These are phyloP conservation scores for Candida loeiensis DNA, from an alignment of 805 yeast species.

Conservation along the genomic window DNA sequence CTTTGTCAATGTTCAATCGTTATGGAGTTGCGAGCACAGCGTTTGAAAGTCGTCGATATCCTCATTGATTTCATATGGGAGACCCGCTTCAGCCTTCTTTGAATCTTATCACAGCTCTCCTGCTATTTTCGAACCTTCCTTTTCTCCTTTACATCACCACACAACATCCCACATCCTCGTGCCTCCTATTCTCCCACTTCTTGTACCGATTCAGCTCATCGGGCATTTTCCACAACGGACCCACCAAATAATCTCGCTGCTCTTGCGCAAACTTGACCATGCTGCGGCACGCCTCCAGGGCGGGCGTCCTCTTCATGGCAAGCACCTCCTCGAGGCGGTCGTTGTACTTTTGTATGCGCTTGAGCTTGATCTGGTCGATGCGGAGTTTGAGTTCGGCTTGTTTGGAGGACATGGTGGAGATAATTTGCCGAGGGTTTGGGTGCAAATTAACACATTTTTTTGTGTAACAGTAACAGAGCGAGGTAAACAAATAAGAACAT, in stretches of 20 bases:
- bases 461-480: no score
- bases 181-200: slow-evolving; percentile 15
- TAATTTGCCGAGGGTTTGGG: neutral
- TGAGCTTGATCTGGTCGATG: slow-evolving; percentile 54
- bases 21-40: no score
- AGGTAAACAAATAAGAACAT: no score
- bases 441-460: slow-evolving; percentile 2
- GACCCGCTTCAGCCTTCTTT: no score
- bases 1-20: no score
- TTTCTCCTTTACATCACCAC: neutral
- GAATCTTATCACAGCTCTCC: no score
- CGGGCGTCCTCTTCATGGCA: slow-evolving; percentile 45
- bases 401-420: slow-evolving; percentile 5
- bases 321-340: slow-evolving; percentile 49
- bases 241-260: slow-evolving; percentile 47
- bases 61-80: no score
- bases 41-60: no score
- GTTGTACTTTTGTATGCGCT: slow-evolving; percentile 26
- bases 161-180: slow-evolving; percentile 7
- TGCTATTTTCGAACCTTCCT: no score
- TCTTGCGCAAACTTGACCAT: slow-evolving; percentile 42
- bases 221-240: slow-evolving; percentile 40
- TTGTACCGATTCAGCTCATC: slow-evolving; percentile 33
- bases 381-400: slow-evolving; percentile 20
- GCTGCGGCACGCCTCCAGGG: slow-evolving; percentile 18